Conservation (phyloP, 2,329 filamentous ascomycete species). For the Phialophora tarda region DNA sequence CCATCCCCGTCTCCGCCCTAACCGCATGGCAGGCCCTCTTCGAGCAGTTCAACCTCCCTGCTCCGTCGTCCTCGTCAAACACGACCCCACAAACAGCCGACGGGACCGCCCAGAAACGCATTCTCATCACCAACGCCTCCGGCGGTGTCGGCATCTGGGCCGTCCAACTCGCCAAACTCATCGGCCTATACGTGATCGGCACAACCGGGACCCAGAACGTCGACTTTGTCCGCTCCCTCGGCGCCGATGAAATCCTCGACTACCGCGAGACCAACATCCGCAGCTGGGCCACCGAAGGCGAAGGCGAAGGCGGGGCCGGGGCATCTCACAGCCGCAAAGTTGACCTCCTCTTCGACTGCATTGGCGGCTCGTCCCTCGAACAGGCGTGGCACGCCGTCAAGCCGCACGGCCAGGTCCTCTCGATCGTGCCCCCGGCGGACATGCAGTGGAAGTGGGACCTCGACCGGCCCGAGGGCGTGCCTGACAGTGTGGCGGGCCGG, state of each 20-base stretch:
- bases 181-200: conserved; percentile 49
- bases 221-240: conserved; percentile 49
- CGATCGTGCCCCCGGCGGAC: conserved; percentile 49
- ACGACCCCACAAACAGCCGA: conserved; percentile 25
- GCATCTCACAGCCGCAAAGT: conserved; percentile 38
- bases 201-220: conserved; percentile 49
- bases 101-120: conserved; percentile 28
- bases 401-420: conserved; percentile 47
- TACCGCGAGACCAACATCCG: conserved; percentile 45
- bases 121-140: conserved; percentile 54
- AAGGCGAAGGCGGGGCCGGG: conserved; percentile 34
- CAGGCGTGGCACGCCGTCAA: conserved; percentile 53
- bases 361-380: conserved; percentile 50
- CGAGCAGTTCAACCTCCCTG: conserved; percentile 44
- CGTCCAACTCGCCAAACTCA: conserved; percentile 49
- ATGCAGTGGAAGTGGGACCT: conserved; percentile 42
- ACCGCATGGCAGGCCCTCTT: conserved; percentile 56
- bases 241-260: conserved; percentile 51
- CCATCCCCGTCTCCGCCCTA: conserved; percentile 49
- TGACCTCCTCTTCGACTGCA: conserved; percentile 54
- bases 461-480: conserved; percentile 31
- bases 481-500: conserved; percentile 43
- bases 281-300: conserved; percentile 44
- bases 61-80: conserved; percentile 5
- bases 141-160: conserved; percentile 55